These are phyloP conservation scores for sorghum (Sorghum bicolor) DNA, from an alignment of 176 grass and related monocot genomes.

Conservation along the genomic window DNA sequence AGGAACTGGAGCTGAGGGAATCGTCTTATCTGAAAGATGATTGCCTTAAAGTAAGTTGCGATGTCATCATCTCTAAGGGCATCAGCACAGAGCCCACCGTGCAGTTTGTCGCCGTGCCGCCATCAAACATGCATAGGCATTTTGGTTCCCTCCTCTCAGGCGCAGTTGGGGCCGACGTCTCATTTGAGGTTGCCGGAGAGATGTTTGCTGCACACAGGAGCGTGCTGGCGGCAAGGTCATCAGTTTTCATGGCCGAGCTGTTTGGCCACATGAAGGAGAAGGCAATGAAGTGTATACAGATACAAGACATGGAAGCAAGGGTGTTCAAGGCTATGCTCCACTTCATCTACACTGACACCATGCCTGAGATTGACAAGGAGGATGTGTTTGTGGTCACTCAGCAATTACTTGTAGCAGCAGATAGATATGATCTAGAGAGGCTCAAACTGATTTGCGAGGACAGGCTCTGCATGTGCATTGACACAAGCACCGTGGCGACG, in stretches of 20 bases:
- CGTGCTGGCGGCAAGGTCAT: constrained; percentile 23
- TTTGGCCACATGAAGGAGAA: constrained; percentile 27
- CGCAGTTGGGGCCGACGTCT: background rate
- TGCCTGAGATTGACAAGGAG: background rate
- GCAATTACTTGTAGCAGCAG: no score
- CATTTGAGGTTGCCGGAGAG: background rate
- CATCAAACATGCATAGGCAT: background rate
- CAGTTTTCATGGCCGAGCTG: constrained; percentile 20
- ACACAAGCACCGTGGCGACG: no score
- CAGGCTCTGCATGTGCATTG: no score
- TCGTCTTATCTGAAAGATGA: background rate
- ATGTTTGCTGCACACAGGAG: constrained; percentile 1
- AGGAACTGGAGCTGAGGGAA: background rate
- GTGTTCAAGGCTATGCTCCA: constrained; percentile 36
- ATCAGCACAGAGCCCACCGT: background rate
- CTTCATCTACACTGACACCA: constrained; percentile 37
- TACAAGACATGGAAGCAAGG: constrained; percentile 17
- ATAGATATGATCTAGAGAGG: no score
- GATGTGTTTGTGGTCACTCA: constrained; percentile 10
- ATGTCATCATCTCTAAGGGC: background rate
- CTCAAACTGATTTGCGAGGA: no score
- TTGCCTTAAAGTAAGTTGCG: background rate
- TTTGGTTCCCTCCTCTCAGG: background rate
- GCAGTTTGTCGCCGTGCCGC: background rate
- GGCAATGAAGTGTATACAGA: background rate